Evolutionary conservation across 164 flowering plant genomes (phyloP).

Genomic region (Vitis cinerea): DNA sequence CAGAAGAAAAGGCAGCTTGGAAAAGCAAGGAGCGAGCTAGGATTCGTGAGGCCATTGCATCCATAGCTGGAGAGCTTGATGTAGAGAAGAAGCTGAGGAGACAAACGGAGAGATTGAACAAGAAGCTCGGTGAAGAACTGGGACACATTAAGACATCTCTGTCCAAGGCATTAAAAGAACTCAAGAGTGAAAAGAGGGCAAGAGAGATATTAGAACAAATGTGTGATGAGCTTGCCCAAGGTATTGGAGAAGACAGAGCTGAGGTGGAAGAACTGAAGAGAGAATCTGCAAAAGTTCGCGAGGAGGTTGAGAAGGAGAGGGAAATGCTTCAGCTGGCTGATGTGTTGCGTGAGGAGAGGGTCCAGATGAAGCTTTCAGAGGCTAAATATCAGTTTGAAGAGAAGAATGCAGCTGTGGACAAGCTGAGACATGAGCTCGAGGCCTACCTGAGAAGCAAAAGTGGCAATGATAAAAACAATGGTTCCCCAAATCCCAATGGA

Average conservation of each 20-base stretch:
- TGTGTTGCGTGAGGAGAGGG: conserved; percentile 72
- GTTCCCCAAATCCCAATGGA: conserved; percentile 21
- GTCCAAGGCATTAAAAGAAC: conserved; percentile 32
- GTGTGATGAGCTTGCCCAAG: conserved; percentile 71
- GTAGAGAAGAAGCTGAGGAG: conserved; percentile 54
- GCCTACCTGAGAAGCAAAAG: conserved; percentile 29
- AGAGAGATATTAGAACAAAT: conserved; percentile 56
- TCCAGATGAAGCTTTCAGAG: conserved; percentile 81
- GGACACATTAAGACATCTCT: conserved; percentile 34
- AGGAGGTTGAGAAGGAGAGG: conserved; percentile 81
- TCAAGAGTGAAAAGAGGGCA: conserved; percentile 49
- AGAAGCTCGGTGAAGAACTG: conserved; percentile 55
- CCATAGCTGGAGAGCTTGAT: conserved; percentile 44
- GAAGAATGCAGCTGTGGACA: conserved; percentile 74
- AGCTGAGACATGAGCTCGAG: conserved; percentile 66
- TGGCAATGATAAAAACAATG: conserved; percentile 2
- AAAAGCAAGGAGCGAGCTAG: conserved; percentile 37
- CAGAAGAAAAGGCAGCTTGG: conserved; percentile 52
- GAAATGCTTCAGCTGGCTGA: conserved; percentile 90
- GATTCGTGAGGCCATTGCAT: conserved; percentile 31
- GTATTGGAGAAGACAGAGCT: conserved; percentile 67
- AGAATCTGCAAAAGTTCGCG: conserved; percentile 54
- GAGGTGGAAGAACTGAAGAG: conserved; percentile 63
- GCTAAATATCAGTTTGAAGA: conserved; percentile 86
- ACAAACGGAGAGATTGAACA: conserved; percentile 59